These are phyloP conservation scores for Fusarium circinatum DNA, from an alignment of 2,329 filamentous ascomycete species.

Conservation along the genomic window DNA sequence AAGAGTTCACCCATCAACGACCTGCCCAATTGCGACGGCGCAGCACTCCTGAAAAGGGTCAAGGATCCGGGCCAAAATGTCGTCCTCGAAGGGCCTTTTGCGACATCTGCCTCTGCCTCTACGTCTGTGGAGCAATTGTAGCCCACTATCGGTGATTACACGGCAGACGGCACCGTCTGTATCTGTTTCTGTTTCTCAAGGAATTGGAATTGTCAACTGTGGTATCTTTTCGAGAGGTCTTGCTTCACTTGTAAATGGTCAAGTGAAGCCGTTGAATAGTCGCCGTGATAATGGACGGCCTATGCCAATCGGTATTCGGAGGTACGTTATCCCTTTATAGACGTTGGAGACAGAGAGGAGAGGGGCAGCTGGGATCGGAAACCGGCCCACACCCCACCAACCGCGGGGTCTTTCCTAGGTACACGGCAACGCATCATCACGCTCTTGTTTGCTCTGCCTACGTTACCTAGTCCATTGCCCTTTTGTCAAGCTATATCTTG, in stretches of 20 bases:
- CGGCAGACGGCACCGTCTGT: conserved; percentile 21
- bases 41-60: conserved; percentile 30
- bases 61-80: conserved; percentile 38
- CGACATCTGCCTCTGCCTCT: conserved; percentile 42
- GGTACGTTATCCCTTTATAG: conserved; percentile 35
- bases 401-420: conserved; percentile 26
- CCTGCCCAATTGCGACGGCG: conserved; percentile 44
- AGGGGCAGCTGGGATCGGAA: not conserved
- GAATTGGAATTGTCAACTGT: not conserved
- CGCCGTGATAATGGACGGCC: conserved; percentile 32
- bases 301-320: conserved; percentile 39
- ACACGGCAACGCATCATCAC: conserved; percentile 31
- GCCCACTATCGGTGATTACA: conserved; percentile 36
- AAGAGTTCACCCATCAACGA: conserved; percentile 21
- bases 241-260: conserved; percentile 21
- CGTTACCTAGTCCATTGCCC: conserved; percentile 5
- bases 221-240: conserved; percentile 13
- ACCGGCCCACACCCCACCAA: conserved; percentile 25
- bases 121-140: conserved; percentile 39
- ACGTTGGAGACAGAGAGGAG: not conserved
- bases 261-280: conserved; percentile 23
- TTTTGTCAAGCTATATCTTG: conserved; percentile 15
- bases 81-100: conserved; percentile 44
- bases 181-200: conserved; percentile 3
- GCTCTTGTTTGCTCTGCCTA: conserved; percentile 13